These are phyloP conservation scores for Candida hungchunana DNA, from an alignment of 805 yeast species.

Conservation along the genomic window DNA sequence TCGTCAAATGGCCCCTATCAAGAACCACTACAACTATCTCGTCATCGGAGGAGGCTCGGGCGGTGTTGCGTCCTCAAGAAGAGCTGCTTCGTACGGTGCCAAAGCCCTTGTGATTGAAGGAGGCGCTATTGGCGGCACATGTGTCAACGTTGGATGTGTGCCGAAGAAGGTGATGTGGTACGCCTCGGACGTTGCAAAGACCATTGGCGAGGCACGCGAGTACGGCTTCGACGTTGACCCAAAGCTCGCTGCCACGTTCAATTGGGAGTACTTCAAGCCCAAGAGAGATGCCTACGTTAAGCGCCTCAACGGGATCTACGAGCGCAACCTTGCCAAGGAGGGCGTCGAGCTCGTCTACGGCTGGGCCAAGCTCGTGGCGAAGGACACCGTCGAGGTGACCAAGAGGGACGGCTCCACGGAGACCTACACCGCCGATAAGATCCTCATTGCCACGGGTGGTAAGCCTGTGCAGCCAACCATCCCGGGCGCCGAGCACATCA, in stretches of 20 bases:
- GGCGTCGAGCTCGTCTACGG: constrained; percentile 87
- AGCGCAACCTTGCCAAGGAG: constrained; percentile 79
- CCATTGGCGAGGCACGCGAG: constrained; percentile 67
- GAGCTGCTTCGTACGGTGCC: constrained; percentile 93
- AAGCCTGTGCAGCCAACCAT: constrained; percentile 67
- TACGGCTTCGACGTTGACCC: constrained; percentile 73
- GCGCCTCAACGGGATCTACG: constrained; percentile 91
- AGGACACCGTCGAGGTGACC: constrained; percentile 75
- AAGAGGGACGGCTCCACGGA: constrained; percentile 55
- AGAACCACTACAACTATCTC: constrained; percentile 72
- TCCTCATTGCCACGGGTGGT: constrained; percentile 94
- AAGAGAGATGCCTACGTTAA: constrained; percentile 90
- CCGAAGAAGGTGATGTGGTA: constrained; percentile 99
- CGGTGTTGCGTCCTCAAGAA: constrained; percentile 97
- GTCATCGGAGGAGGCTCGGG: constrained; percentile 99
- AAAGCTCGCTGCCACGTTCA: constrained; percentile 54
- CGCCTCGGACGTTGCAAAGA: constrained; percentile 84
- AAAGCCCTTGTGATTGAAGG: constrained; percentile 81
- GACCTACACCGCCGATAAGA: constrained; percentile 71
- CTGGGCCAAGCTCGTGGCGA: constrained; percentile 69
- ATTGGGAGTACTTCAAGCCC: constrained; percentile 77
- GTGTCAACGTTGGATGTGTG: constrained; percentile 99
- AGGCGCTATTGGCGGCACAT: constrained; percentile 88
- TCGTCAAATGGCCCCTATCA: constrained; percentile 52
- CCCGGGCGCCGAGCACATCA: constrained; percentile 80